phyloP scores from a whole-genome alignment of 2,329 filamentous ascomycete species.

The Pyrenochaeta sp. region DNA sequence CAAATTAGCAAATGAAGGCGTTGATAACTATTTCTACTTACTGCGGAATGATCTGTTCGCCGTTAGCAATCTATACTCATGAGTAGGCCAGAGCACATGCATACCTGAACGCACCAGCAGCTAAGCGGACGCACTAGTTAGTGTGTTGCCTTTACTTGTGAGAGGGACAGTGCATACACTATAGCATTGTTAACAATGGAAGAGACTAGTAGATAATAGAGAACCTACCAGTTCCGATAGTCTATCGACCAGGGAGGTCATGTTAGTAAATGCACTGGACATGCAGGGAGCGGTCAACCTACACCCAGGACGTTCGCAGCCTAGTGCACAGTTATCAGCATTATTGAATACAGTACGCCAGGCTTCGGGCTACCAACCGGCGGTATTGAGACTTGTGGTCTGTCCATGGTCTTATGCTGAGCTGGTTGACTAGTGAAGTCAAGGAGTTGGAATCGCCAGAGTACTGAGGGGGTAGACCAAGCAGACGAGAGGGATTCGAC shows the following conservation, averaged over 20 bases:
- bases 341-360: not conserved
- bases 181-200: constrained; percentile 18
- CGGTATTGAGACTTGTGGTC: constrained; percentile 46
- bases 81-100: not conserved
- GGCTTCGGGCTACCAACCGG: constrained; percentile 29
- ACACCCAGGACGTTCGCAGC: constrained; percentile 51
- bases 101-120: constrained; percentile 55
- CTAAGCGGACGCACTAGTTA: constrained; percentile 33
- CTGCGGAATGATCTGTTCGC: constrained; percentile 44
- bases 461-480: not conserved
- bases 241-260: constrained; percentile 28
- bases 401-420: constrained; percentile 27
- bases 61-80: constrained; percentile 18
- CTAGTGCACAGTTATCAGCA: constrained; percentile 38
- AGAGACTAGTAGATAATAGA: not conserved
- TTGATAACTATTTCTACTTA: constrained; percentile 29
- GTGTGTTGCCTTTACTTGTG: constrained; percentile 7
- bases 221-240: constrained; percentile 48
- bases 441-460: no score
- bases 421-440: not conserved
- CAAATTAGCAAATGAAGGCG: constrained; percentile 14
- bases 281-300: constrained; percentile 19
- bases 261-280: constrained; percentile 22
- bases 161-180: constrained; percentile 28
- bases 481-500: not conserved